Evolutionary conservation across 192 early-diverging fungal genomes (phyloP), one percentile per base, ranked within the genome.

Genomic region (Linnemannia elongata): DNA sequence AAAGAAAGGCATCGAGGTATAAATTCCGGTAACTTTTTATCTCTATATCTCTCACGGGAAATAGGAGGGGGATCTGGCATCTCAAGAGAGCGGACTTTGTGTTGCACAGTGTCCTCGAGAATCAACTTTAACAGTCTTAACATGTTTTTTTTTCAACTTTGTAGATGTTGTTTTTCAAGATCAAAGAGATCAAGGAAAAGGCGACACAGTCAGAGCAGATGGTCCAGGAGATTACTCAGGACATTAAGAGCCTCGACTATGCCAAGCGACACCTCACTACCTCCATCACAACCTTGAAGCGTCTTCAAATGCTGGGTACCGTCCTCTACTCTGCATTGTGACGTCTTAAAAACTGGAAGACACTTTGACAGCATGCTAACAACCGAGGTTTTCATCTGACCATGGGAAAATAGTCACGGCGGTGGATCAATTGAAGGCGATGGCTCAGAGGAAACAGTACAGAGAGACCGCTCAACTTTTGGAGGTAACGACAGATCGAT

Each of bases 221-320:
- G 92, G 97, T 99, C 0, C 93, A 96, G 24, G 97, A 98, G 66
- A 99, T 99, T 66, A 99, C 99, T 18, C 92, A 95, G 75, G 99
- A 99, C 80, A 99, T 99, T 80, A 97, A 97, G 80, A 92, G 95
- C 15, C 90, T 99, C 55, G 99, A 99, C 86, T 94, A 94, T 80
- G 97, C 97, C 49, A 99, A 99, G 87, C 93, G 95, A 74, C 97
- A 99, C 81, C 88, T 99, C 60, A 95, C 95, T 6, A 81, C 88
- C 38, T 94, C 97, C 3, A 96, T 97, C 18, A 95, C 95, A 0
- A 93, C 95, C 6, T 89, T 98, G 70, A 95, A 95, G 75, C 91
- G 97, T 79, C 89, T 98, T 15, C 97, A 98, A 82, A 96, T 98
- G 96, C 88, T 98, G 39, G 94, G 95, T 94, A 91, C 36, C 36